Conservation (phyloP, 208 protist species). For the Leishmania braziliensis region DNA sequence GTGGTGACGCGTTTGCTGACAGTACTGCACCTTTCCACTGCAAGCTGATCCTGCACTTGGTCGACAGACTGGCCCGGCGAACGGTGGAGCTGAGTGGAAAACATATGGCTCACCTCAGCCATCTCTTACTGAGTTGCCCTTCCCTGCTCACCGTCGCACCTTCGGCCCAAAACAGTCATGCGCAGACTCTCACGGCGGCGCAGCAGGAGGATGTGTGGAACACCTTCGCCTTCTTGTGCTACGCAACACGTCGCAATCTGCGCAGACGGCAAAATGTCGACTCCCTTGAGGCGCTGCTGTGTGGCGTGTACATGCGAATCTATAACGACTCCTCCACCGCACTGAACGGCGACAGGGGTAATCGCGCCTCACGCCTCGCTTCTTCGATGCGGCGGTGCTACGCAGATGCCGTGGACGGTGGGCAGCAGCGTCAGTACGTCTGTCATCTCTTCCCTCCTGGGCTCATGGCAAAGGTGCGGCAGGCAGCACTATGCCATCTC, state of each 20-base stretch:
- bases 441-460: too few relatives aligned
- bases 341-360: background rate
- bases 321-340: too few relatives aligned
- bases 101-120: conserved; percentile 28
- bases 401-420: background rate
- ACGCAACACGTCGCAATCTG: conserved; percentile 30
- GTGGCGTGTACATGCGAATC: conserved; percentile 14
- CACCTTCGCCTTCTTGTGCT: conserved; percentile 28
- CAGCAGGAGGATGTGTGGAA: conserved; percentile 8
- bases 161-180: background rate
- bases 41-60: conserved; percentile 7
- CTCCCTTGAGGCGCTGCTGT: conserved; percentile 34
- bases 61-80: background rate
- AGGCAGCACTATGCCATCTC: conserved; percentile 26
- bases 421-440: background rate
- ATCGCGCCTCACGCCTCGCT: background rate
- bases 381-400: background rate
- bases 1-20: background rate
- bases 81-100: conserved; percentile 12
- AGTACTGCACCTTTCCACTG: background rate
- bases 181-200: background rate
- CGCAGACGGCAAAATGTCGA: conserved; percentile 24
- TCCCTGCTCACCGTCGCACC: background rate
- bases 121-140: conserved; percentile 7
- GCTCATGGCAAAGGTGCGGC: conserved; percentile 6